Conservation (phyloP, 768 basidiomycete genomes). For the Leccinellum rugosiceps region DNA sequence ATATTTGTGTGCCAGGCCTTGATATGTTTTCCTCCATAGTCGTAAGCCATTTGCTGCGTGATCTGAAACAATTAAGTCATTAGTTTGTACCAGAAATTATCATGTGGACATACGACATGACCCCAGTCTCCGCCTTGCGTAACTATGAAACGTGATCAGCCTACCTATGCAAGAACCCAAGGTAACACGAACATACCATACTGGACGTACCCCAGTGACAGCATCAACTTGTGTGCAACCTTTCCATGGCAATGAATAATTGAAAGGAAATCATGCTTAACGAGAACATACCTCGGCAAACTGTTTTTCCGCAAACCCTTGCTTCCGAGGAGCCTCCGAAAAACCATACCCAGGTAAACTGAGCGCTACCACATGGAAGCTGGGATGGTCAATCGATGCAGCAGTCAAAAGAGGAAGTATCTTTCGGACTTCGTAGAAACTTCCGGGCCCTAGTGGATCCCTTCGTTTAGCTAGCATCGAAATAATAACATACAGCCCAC, state of each 20-base stretch:
- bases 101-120: constrained; percentile 24
- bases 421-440: constrained; percentile 49
- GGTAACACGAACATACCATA: constrained; percentile 35
- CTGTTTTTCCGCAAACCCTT: constrained; percentile 47
- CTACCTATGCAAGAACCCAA: neutral
- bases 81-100: neutral
- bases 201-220: constrained; percentile 44
- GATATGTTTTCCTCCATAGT: constrained; percentile 39
- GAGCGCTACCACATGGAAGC: constrained; percentile 59
- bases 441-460: constrained; percentile 48
- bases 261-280: neutral
- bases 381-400: constrained; percentile 41
- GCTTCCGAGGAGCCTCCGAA: constrained; percentile 52
- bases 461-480: neutral
- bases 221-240: constrained; percentile 49
- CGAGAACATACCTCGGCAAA: constrained; percentile 47
- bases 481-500: neutral
- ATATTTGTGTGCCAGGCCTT: constrained; percentile 56
- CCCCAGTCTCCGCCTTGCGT: constrained; percentile 53
- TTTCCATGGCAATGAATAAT: constrained; percentile 16
- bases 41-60: constrained; percentile 29
- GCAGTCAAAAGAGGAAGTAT: constrained; percentile 51
- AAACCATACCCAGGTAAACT: constrained; percentile 63
- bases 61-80: constrained; percentile 25
- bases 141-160: constrained; percentile 29